phyloP scores from a whole-genome alignment of 164 flowering plant genomes.

The Vitis riparia region DNA sequence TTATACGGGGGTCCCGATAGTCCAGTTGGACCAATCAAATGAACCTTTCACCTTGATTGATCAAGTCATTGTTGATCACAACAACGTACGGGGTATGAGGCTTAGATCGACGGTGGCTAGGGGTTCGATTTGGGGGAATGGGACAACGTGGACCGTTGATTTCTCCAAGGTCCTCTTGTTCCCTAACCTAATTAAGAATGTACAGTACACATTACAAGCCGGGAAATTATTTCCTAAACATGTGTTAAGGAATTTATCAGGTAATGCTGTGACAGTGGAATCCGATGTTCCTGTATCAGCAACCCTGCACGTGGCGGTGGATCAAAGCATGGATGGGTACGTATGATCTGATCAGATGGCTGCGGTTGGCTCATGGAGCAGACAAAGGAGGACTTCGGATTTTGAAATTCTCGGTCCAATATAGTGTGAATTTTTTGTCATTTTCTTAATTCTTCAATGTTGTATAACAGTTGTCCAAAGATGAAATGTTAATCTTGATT shows the following conservation, averaged over 20 bases:
- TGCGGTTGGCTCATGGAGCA: no score
- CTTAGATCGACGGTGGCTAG: conserved; percentile 18
- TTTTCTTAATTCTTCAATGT: no score
- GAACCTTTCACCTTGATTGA: conserved; percentile 5
- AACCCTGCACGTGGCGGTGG: conserved; percentile 12
- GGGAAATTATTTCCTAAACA: conserved; percentile 13
- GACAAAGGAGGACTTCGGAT: no score
- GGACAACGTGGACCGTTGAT: conserved; percentile 24
- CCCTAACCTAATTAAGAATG: conserved; percentile 16
- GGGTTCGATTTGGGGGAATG: conserved; percentile 8
- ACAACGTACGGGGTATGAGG: conserved; percentile 15
- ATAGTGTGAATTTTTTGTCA: no score
- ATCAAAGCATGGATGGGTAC: conserved; percentile 9
- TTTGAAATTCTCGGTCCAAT: no score
- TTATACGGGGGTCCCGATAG: conserved; percentile 8
- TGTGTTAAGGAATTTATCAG: conserved; percentile 7
- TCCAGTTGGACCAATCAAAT: conserved; percentile 13
- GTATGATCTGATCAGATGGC: background rate
- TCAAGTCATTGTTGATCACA: conserved; percentile 20
- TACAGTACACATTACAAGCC: conserved; percentile 14
- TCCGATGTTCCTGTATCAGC: conserved; percentile 13
- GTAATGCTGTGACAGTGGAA: conserved; percentile 14
- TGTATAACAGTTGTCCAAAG: no score
- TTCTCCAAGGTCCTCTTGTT: conserved; percentile 13
- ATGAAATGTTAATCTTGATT: no score